phyloP scores from a whole-genome alignment of 176 grass and related monocot genomes.

The Puya raimondii region DNA sequence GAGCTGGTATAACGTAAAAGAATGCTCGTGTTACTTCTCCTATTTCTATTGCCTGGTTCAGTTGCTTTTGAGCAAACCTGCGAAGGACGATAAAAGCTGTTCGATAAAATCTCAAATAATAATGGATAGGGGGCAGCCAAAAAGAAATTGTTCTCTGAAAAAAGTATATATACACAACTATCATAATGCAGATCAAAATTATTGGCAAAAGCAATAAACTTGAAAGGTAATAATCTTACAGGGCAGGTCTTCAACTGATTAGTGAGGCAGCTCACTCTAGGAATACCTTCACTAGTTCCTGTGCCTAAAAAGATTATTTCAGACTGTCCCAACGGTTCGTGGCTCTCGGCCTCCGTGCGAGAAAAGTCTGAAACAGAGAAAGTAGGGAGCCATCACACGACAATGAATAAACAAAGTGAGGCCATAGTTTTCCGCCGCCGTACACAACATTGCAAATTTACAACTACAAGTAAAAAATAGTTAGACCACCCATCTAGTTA shows the following conservation, averaged over 20 bases:
- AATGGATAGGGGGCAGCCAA: neutral
- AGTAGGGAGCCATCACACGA: neutral
- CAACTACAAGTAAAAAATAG: no score
- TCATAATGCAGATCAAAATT: neutral
- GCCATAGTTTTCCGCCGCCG: neutral
- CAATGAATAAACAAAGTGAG: neutral
- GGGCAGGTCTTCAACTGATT: conserved; percentile 52
- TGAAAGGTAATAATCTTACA: conserved; percentile 21
- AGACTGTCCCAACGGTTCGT: conserved; percentile 20
- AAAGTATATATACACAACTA: neutral
- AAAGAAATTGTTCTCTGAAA: neutral
- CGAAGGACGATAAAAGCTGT: neutral
- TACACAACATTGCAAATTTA: neutral
- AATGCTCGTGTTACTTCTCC: conserved; percentile 81
- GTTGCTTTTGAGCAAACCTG: conserved; percentile 73
- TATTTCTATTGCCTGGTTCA: conserved; percentile 53
- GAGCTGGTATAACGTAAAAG: conserved; percentile 49
- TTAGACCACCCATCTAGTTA: no score
- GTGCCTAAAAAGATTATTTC: conserved; percentile 96
- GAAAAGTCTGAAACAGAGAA: conserved; percentile 9
- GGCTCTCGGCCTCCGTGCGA: neutral
- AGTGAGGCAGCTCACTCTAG: conserved; percentile 85
- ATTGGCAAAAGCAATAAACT: neutral
- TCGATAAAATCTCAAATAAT: neutral
- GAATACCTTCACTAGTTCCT: conserved; percentile 86